Conservation (phyloP, 2,329 filamentous ascomycete species). For the Stagonosporopsis vannaccii region DNA sequence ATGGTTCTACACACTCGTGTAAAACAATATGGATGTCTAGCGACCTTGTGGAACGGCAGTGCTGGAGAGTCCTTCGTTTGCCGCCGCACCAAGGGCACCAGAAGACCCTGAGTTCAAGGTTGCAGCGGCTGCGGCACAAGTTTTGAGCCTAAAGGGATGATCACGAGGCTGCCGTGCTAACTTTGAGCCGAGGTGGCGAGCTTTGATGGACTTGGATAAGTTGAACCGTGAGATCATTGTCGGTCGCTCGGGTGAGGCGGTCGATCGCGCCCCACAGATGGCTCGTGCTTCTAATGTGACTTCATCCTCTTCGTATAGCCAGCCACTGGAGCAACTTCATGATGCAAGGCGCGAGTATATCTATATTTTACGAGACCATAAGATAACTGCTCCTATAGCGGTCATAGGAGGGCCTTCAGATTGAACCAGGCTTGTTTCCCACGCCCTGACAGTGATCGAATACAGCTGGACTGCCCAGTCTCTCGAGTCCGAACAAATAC, state of each 20-base stretch:
- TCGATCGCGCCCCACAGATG: slow-evolving; percentile 1
- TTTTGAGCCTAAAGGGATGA: not conserved
- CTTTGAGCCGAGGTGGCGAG: slow-evolving; percentile 1
- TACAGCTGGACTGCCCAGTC: not conserved
- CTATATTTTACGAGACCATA: not conserved
- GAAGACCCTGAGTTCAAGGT: not conserved
- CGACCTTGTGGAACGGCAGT: not conserved
- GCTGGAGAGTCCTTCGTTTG: not conserved
- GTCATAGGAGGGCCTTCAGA: not conserved
- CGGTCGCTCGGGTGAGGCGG: slow-evolving; percentile 7
- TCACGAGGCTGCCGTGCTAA: not conserved
- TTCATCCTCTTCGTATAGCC: slow-evolving; percentile 8
- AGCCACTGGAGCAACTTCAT: not conserved
- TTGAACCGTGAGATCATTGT: slow-evolving; percentile 3
- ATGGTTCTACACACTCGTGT: not conserved
- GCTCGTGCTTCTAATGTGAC: slow-evolving; percentile 4
- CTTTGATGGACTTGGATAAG: not conserved
- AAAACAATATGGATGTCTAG: not conserved
- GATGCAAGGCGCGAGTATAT: not conserved
- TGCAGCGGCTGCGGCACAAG: not conserved
- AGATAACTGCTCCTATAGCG: not conserved
- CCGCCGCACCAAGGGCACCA: not conserved
- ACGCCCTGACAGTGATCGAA: not conserved
- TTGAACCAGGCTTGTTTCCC: not conserved
- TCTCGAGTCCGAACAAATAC: not conserved